Base-by-base conservation (phyloP, 345 rosid genomes). In the Moringa oleifera region DNA sequence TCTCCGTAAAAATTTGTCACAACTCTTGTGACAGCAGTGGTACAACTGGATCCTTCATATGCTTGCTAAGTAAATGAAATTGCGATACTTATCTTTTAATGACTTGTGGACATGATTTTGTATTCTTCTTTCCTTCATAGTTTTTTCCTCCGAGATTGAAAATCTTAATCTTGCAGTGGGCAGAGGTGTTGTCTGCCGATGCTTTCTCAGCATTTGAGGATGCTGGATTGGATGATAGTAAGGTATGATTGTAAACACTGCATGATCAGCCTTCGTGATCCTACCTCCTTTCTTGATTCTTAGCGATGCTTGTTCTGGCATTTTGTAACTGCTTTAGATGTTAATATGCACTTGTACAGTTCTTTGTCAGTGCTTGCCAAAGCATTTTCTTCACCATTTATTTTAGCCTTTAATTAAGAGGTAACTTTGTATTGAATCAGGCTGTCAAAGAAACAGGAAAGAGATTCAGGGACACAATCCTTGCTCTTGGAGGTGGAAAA, bases 131-230 rank as follows among this genome's bases (percentile, higher is more conserved):
- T 52, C 54, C 15, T 25, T n/a, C 23, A 25, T 56, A 51, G 13
- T 57, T 10, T 37, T 23, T 55, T 59, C 47, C 16, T 33, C 17
- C 67, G 65, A 75, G 59, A 56, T 33, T 31, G 17, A 20, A 59
- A 51, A 20, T 58, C 23, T n/a, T 61, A 33, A 58, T 63, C 62
- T 64, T 83, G 88, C 88, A 92, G 98, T 89, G 98, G 98, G 95
- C 98, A 7, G 96, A 89, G 77, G 96, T 92, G 51, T 70, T 89
- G 63, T 91, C 98, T 53, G 98, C 98, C 22, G 96, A 92, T 85
- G 98, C 98, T 65, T 89, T 92, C 81, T 91, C 98, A 18, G 95
- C 98, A 53, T 89, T 89, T 70, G 98, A 91, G 83, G 98, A 91
- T 50, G 90, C 86, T 72, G 97, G 97, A 67, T 72, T 90, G 62